Evolutionary conservation across 306 rosid genomes (phyloP), one percentile per base, ranked within the genome.

Genomic region (Vigna trinervia): DNA sequence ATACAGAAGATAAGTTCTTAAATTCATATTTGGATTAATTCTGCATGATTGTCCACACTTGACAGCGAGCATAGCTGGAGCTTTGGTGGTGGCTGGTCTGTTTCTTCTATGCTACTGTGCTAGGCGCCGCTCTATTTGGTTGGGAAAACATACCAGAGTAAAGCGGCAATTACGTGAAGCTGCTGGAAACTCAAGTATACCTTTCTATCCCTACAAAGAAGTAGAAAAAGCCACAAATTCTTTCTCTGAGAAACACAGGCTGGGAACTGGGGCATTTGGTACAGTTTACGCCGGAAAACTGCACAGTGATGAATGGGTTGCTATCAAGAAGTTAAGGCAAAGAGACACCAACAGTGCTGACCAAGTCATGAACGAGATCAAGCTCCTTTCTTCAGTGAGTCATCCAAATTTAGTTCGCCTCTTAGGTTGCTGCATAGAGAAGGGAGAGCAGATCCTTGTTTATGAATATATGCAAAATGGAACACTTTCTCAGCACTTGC

Each of bases 281-380:
- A 91, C 93, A 22, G 99, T 96, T 73, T 96, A 96, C 80, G 88
- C 94, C 0, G 97, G 98, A 76, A 92, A 90, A 82, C 83, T 95
- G 73, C 89, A 87, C 75, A 87, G 84, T 68, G 91, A 91, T 66
- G 96, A 89, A 46, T 89, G 75, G 86, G 97, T 95, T 81, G 99
- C 99, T 39, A 89, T 95, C 32, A 92, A 95, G 71, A 95, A 84
- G 81, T 89, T 95, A 76, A 88, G 89, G 82, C 71, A 91, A 23
- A 89, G 96, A 86, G 99, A 96, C 85, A 80, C 88, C 32, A 88
- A 92, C 64, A 81, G 95, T 74, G 85, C 87, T 80, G 99, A 91
- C 76, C 97, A 92, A 84, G 96, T 92, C 75, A 87, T 96, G 96
- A 96, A 96, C 80, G 99, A 96, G 88, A 92, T 96, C 86, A 92